A percentile compares a stretch with the other conserved stretches of the same genome.
Conservation (phyloP, 768 basidiomycete species). For the Serendipita sp. region DNA sequence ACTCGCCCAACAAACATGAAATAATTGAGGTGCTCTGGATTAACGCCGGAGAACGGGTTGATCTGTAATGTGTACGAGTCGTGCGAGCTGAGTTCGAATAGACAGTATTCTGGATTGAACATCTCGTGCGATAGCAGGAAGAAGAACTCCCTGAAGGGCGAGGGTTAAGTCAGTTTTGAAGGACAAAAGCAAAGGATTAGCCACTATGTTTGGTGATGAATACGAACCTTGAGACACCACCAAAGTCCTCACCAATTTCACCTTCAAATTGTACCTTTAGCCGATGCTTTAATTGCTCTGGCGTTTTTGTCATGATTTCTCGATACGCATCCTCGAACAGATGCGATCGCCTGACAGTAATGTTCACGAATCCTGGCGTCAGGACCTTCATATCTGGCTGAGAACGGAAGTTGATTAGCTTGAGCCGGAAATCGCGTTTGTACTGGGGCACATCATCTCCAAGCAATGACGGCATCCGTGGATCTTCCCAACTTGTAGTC, state of each 20-base stretch:
- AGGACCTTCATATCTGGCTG: constrained; percentile 29
- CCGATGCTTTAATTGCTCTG: constrained; percentile 32
- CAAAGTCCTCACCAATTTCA: constrained; percentile 32
- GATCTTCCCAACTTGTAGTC: constrained; percentile 35
- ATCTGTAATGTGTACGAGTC: constrained; percentile 35
- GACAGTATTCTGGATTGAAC: constrained; percentile 34
- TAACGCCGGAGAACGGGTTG: constrained; percentile 30
- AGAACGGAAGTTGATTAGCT: constrained; percentile 34
- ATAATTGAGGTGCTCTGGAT: constrained; percentile 34
- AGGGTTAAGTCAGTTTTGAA: no score
- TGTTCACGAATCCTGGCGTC: constrained; percentile 28
- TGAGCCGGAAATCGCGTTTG: constrained; percentile 33
- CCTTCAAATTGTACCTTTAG: constrained; percentile 33
- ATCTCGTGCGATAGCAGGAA: constrained; percentile 34
- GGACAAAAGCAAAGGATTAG: not conserved
- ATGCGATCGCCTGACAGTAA: constrained; percentile 29
- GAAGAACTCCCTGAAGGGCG: constrained; percentile 27
- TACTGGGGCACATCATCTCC: constrained; percentile 32
- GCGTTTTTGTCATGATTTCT: constrained; percentile 32
- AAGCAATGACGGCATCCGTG: constrained; percentile 26
- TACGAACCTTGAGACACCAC: constrained; percentile 27
- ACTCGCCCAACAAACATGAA: constrained; percentile 33
- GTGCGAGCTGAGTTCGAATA: constrained; percentile 35
- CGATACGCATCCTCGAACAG: constrained; percentile 33
- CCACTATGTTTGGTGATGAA: not conserved